Conservation (phyloP, 75 land plant species). For the Selaginella moellendorffii region DNA sequence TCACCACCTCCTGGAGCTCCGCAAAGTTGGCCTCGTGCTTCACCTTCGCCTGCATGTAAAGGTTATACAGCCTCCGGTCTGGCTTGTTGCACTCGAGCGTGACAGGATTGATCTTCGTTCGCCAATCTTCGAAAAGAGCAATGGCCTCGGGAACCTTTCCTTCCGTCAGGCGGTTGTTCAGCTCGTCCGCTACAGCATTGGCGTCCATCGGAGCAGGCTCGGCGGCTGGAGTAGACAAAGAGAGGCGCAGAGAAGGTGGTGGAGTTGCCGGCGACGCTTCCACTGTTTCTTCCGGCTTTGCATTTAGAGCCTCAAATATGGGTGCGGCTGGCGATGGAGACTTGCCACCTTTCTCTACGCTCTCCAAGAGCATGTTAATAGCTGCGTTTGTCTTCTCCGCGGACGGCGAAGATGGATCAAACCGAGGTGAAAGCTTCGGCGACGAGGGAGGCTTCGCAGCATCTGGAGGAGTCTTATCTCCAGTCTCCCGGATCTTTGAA, state of each 20-base stretch:
- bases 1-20: constrained; percentile 7
- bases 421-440: not conserved
- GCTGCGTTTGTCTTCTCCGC: not conserved
- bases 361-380: not conserved
- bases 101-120: constrained; percentile 1
- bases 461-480: not conserved
- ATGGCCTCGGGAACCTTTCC: constrained; percentile 18
- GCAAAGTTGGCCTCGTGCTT: constrained; percentile 13
- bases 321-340: not conserved
- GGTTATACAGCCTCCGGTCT: constrained; percentile 13
- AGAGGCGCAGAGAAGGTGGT: not conserved
- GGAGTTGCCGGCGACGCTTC: not conserved
- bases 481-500: not conserved
- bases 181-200: constrained; percentile 3
- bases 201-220: constrained; percentile 5
- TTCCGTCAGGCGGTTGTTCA: constrained; percentile 17
- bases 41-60: constrained; percentile 20
- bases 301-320: not conserved
- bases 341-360: not conserved
- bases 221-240: not conserved
- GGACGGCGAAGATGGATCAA: not conserved
- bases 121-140: constrained; percentile 21
- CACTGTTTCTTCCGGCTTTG: not conserved
- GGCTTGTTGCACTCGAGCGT: constrained; percentile 17
- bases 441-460: not conserved